Conservation (phyloP, 257 asterid genomes). For the Solanum clarkiae region DNA sequence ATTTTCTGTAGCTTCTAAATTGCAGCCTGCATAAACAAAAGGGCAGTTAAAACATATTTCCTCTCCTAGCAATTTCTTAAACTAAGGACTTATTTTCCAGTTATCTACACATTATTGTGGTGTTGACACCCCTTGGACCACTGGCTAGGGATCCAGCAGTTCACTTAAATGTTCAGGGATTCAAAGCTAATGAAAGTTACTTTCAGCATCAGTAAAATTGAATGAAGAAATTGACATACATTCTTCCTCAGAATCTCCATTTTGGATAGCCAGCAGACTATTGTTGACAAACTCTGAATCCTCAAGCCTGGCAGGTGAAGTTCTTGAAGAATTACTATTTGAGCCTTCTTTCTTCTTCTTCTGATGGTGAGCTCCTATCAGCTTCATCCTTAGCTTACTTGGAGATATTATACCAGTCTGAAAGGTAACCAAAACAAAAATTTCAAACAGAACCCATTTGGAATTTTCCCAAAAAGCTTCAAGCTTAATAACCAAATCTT, state of each 20-base stretch:
- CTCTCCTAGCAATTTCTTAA: not conserved
- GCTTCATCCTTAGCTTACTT: slow-evolving; percentile 85
- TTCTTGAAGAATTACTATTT: slow-evolving; percentile 76
- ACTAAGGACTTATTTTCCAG: not conserved
- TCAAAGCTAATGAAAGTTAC: not conserved
- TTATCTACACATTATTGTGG: not conserved
- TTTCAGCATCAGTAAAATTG: not conserved
- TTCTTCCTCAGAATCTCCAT: slow-evolving; percentile 49
- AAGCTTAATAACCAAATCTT: not conserved
- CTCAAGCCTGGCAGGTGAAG: slow-evolving; percentile 73
- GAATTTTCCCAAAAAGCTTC: not conserved
- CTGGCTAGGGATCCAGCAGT: not conserved
- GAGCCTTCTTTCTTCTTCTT: slow-evolving; percentile 76
- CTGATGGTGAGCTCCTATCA: slow-evolving; percentile 46
- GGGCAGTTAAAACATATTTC: not conserved
- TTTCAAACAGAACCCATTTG: not conserved
- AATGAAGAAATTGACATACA: slow-evolving; percentile 22
- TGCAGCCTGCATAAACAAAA: slow-evolving; percentile 9
- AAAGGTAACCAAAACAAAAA: slow-evolving; percentile 1
- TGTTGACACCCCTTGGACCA: not conserved
- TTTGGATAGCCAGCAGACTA: slow-evolving; percentile 56
- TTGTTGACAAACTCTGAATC: slow-evolving; percentile 73
- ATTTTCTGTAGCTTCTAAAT: not conserved
- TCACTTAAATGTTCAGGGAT: not conserved
- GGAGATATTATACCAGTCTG: slow-evolving; percentile 87